Base-by-base conservation (phyloP, 2,329 filamentous ascomycete species). In the Ilyonectria destructans region DNA sequence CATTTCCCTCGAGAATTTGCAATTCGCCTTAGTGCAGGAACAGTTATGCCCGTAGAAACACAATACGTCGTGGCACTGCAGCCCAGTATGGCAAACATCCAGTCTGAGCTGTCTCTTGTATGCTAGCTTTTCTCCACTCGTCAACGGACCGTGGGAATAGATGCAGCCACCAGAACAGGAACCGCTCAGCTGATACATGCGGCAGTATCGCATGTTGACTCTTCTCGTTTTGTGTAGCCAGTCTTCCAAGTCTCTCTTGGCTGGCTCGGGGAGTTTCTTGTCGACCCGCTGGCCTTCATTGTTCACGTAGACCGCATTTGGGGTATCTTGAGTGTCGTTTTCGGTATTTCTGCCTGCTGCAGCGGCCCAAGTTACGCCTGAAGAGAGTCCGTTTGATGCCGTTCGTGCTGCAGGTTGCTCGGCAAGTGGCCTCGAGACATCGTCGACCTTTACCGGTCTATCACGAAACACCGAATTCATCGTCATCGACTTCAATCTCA, bases 31-130 rank as follows among this genome's bases (percentile, higher is more conserved):
- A 9, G 3, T 17, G 29, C 56, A 58, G n/a, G 26, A 19, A 35
- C 56, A 58, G 46, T 49, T 46, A n/a, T 58, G 56, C 2, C 56
- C 56, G 37, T 58, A 58, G 15, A 33, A 26, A 43, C 56, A 58
- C 26, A 17, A 17, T 17, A 43, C 2, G 46, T 46, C 43, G 10
- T 26, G 56, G 23, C 56, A 58, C n/a, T 58, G 43, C 43, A 46
- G 15, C 29, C 43, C 26, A n/a, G 26, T 21, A 35, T 49, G 56
- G 26, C 56, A 58, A 8, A 15, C n/a, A 23, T 58, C 56, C 13
- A 19, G 6, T 23, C 40, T 46, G 13, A 58, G 40, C 4, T 48
- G 56, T 29, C 43, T 46, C 29, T 43, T 43, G 35, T 26, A 45
- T 3, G 35, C 56, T 15, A 58, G 23, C 23, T 58, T 58, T n/a